Conservation (phyloP, 305 asterid species). For the Euphrasia arctica region DNA sequence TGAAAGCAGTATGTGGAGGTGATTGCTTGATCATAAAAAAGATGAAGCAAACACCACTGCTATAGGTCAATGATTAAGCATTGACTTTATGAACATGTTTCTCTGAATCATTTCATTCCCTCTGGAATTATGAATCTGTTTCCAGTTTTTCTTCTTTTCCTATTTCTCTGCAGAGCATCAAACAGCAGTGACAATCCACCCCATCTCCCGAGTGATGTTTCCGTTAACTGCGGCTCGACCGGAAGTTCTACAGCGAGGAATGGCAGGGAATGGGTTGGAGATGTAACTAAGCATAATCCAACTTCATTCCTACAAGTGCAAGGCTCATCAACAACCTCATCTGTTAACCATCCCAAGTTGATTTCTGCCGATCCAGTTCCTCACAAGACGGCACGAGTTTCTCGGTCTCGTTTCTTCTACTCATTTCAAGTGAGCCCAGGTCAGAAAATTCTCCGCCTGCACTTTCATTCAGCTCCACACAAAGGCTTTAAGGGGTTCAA, state of each 20-base stretch:
- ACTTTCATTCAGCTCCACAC: slow-evolving; percentile 22
- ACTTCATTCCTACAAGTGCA: slow-evolving; percentile 14
- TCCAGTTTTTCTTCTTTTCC: not conserved
- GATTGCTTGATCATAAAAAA: too few species aligned
- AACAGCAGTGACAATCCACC: not conserved
- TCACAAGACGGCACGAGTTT: slow-evolving; percentile 20
- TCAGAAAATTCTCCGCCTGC: slow-evolving; percentile 27
- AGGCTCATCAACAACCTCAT: slow-evolving; percentile 35
- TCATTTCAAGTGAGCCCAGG: slow-evolving; percentile 21
- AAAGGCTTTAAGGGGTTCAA: slow-evolving; percentile 21
- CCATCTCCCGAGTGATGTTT: not conserved
- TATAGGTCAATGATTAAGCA: not conserved
- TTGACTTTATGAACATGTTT: not conserved
- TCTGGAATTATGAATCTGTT: slow-evolving; percentile 10
- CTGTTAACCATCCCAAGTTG: not conserved
- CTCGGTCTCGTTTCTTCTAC: slow-evolving; percentile 21
- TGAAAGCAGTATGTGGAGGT: too few species aligned
- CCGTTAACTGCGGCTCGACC: slow-evolving; percentile 8
- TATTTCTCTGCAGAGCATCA: not conserved
- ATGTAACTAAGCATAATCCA: slow-evolving; percentile 14
- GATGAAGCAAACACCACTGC: not conserved
- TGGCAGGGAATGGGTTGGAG: slow-evolving; percentile 27
- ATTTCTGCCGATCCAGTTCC: slow-evolving; percentile 22
- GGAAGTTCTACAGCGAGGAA: slow-evolving; percentile 14
- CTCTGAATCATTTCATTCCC: not conserved